Percentiles rank a stretch among this genome's conserved stretches.
These are phyloP conservation scores for Lentinula novae-zelandiae DNA, from an alignment of 1,284 basidiomycete species.

Conservation along the genomic window DNA sequence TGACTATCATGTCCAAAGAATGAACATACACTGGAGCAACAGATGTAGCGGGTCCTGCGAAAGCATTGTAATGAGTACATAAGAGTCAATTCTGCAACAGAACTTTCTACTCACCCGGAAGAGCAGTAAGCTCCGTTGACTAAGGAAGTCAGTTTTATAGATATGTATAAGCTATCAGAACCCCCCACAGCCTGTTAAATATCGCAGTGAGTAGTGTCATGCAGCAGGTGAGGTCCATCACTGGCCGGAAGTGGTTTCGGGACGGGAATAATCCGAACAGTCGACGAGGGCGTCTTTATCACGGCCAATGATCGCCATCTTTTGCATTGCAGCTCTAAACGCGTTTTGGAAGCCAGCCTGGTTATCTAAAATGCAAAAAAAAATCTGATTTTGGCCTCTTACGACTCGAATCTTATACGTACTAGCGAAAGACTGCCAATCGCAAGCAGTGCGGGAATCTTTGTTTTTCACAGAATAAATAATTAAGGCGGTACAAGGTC, in stretches of 20 bases:
- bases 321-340: constrained; percentile 34
- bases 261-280: constrained; percentile 35
- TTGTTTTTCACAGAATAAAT: neutral
- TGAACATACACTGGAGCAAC: constrained; percentile 25
- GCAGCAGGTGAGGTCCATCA: constrained; percentile 28
- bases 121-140: too few species aligned
- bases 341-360: constrained; percentile 28
- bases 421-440: constrained; percentile 38
- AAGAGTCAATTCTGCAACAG: neutral
- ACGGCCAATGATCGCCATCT: constrained; percentile 32
- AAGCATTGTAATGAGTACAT: neutral
- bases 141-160: neutral
- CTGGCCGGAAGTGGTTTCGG: constrained; percentile 23
- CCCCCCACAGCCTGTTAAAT: constrained; percentile 31
- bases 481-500: neutral
- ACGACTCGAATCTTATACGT: constrained; percentile 7
- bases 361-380: constrained; percentile 17
- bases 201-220: constrained; percentile 27
- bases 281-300: constrained; percentile 27
- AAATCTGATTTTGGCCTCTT: neutral
- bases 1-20: neutral
- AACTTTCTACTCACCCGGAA: neutral
- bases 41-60: constrained; percentile 21
- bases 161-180: neutral
- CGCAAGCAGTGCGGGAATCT: constrained; percentile 29